Evolutionary conservation across 2,329 filamentous ascomycete genomes (phyloP).

Genomic region (Hortaea werneckii): DNA sequence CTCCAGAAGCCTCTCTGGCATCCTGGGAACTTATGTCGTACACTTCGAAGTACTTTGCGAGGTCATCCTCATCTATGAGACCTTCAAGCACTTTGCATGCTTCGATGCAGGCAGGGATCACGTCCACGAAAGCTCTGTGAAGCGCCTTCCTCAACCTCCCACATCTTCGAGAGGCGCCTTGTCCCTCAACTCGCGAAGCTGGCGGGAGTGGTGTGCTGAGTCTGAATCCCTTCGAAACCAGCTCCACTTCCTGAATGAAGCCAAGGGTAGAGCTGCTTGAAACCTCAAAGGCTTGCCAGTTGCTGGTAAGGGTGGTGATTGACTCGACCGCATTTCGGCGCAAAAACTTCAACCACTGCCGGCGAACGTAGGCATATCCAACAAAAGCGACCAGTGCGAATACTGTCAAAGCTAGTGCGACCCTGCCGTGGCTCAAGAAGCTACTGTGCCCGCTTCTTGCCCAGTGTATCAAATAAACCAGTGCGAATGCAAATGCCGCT

Average conservation of each 20-base stretch:
- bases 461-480: slow-evolving; percentile 65
- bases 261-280: slow-evolving; percentile 65
- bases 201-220: slow-evolving; percentile 84
- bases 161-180: slow-evolving; percentile 62
- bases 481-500: slow-evolving; percentile 49
- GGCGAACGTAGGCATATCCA: slow-evolving; percentile 62
- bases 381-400: slow-evolving; percentile 45
- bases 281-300: slow-evolving; percentile 71
- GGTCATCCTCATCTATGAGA: slow-evolving; percentile 66
- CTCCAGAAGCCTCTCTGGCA: slow-evolving; percentile 43
- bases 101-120: slow-evolving; percentile 62
- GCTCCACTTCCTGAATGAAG: slow-evolving; percentile 87
- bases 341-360: slow-evolving; percentile 73
- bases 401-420: slow-evolving; percentile 36
- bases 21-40: slow-evolving; percentile 40
- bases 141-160: slow-evolving; percentile 68
- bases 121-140: slow-evolving; percentile 56
- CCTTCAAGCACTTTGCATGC: slow-evolving; percentile 58
- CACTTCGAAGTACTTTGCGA: slow-evolving; percentile 85
- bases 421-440: slow-evolving; percentile 47
- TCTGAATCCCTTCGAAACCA: slow-evolving; percentile 83
- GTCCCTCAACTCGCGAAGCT: slow-evolving; percentile 80
- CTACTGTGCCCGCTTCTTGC: slow-evolving; percentile 43
- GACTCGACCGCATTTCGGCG: slow-evolving; percentile 63
- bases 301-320: slow-evolving; percentile 57